Percentiles rank a stretch among this genome's conserved stretches.
Evolutionary conservation across 768 basidiomycete species (phyloP).

Genomic region (Terana coerulea): DNA sequence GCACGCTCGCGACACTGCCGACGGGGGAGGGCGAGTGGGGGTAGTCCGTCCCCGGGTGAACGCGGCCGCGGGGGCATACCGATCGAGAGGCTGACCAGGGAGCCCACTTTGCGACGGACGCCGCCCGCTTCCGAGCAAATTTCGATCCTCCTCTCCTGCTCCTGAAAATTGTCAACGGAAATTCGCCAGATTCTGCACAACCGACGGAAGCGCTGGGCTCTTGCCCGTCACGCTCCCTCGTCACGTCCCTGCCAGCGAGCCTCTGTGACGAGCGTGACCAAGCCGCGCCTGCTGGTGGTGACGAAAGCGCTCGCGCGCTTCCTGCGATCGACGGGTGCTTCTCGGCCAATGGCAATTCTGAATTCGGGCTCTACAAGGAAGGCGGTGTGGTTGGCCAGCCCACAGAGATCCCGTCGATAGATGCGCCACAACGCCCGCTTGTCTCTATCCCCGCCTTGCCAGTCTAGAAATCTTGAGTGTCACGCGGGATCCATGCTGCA

Average conservation of each 20-base stretch:
- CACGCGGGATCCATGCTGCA: too few species aligned
- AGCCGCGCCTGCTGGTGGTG: neutral
- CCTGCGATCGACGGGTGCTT: neutral
- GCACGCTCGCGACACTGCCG: neutral
- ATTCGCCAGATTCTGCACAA: neutral
- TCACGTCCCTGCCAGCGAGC: too few species aligned
- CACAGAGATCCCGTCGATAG: too few species aligned
- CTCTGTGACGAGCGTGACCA: neutral
- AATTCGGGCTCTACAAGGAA: slow-evolving; percentile 1
- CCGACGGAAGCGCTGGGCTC: neutral
- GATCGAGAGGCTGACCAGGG: neutral
- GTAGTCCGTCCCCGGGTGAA: slow-evolving; percentile 3
- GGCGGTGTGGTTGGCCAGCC: slow-evolving; percentile 1
- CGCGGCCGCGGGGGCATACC: slow-evolving; percentile 1
- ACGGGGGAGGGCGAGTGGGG: neutral
- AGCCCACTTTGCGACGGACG: neutral
- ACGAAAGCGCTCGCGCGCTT: neutral
- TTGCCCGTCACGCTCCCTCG: neutral
- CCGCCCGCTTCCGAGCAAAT: neutral
- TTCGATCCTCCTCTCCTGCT: neutral
- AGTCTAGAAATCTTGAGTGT: neutral
- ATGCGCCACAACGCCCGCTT: neutral
- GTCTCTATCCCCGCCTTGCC: neutral
- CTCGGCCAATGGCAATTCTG: neutral
- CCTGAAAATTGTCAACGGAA: neutral